Base-by-base conservation (phyloP, 148 eudicot genomes). In the Rhododendron ovatum region DNA sequence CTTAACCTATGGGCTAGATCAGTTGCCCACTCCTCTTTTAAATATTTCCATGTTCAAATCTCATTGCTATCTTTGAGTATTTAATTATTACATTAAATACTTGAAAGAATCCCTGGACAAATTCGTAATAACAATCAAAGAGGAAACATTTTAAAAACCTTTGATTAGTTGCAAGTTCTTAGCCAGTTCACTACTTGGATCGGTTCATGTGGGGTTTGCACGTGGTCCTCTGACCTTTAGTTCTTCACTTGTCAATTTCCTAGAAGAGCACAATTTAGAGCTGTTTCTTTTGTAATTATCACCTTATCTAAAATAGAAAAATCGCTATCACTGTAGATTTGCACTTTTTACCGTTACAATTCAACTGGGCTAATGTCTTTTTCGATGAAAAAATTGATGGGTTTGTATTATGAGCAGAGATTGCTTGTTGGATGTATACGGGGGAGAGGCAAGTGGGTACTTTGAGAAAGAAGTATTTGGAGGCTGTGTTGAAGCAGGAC, bases 391-490 rank as follows among this genome's bases (percentile, higher is more conserved):
- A 41, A 78, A 39, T 59, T 2, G 17, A 37, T 67, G 30, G 79
- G 77, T 11, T 45, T 83, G 73, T 61, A 81, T 33, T 81, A 81
- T 33, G 17, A 37, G 79, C 90, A 98, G 99, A 98, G 89, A 98
- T 98, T 82, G 96, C 94, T 39, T 98, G 98, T 86, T 98, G 99
- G 99, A 98, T 98, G 99, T 95, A 93, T 86, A 91, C 94, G 41
- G 99, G 99, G 11, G 99, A 98, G 89, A 95, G 99, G 89, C 99
- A 98, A 90, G 96, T 91, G n/a, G 95, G 98, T 24, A 86, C 99
- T 15, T 35, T 98, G 86, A 93, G 98, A 87, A 94, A 92, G 92
- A 95, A 93, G 85, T 98, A 98, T 90, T 90, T 98, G 90, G 98
- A 98, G 86, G 96, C 99, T 8, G 99, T 95, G 59, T 88, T 98